phyloP scores from a whole-genome alignment of 345 rosid species.

The Rhodomyrtus tomentosa region DNA sequence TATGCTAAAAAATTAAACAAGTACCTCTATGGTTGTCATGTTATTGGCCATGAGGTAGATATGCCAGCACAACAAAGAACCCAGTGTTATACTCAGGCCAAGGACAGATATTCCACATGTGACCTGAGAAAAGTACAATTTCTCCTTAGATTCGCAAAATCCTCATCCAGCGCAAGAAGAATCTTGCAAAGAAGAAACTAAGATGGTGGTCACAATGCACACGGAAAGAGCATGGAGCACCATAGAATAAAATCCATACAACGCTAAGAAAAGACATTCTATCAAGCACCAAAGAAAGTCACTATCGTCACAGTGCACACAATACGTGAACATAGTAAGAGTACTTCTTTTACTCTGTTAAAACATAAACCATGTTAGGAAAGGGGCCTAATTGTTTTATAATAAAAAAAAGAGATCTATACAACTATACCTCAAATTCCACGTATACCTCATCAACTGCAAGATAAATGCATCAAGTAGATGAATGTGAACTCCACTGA shows the following conservation, averaged over 20 bases:
- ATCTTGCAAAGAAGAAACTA: not conserved
- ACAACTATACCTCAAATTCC: not conserved
- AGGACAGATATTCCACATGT: conserved; percentile 33
- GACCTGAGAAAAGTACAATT: conserved; percentile 16
- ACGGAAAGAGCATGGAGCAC: not conserved
- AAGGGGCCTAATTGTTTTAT: not conserved
- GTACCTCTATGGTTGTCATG: conserved; percentile 84
- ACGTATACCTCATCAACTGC: not conserved
- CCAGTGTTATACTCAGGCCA: conserved; percentile 35
- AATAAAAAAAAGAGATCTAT: not conserved
- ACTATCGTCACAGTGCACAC: not conserved
- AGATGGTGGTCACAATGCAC: not conserved
- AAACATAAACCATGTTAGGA: not conserved
- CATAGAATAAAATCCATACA: not conserved
- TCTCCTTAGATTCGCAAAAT: not conserved
- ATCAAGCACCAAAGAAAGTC: not conserved
- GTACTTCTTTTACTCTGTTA: not conserved
- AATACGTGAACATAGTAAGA: not conserved
- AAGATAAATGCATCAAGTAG: not conserved
- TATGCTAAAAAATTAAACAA: not conserved
- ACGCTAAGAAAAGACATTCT: not conserved
- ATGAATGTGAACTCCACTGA: not conserved
- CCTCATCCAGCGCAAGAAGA: not conserved
- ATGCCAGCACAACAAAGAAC: conserved; percentile 75
- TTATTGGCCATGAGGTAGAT: conserved; percentile 56